phyloP scores from a whole-genome alignment of 225 moss, liverwort and hornwort species.

The Antitrichia curtipendula region DNA sequence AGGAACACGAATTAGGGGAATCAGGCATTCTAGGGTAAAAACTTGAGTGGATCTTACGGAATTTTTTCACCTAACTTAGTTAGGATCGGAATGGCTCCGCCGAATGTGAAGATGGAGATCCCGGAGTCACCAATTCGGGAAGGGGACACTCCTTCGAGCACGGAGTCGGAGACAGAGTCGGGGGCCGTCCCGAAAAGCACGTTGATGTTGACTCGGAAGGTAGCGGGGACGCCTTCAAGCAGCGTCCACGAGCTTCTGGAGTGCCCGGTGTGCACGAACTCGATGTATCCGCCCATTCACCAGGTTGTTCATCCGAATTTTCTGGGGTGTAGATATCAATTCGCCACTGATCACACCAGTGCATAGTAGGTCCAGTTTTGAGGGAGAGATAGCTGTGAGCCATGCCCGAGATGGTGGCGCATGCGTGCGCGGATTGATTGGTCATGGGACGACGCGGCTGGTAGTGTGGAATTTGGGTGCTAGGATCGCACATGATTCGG shows the following conservation, averaged over 20 bases:
- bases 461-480: neutral
- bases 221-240: slow-evolving; percentile 70
- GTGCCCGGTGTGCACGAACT: slow-evolving; percentile 99
- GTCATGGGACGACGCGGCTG: neutral
- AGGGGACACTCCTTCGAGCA: slow-evolving; percentile 85
- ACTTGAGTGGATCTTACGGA: neutral
- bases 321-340: neutral
- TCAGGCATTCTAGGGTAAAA: neutral
- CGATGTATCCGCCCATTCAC: slow-evolving; percentile 99
- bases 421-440: neutral
- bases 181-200: slow-evolving; percentile 68
- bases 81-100: slow-evolving; percentile 33
- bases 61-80: neutral
- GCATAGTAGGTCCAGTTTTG: neutral
- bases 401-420: neutral
- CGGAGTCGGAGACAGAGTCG: slow-evolving; percentile 71
- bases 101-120: slow-evolving; percentile 71
- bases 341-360: neutral
- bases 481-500: neutral
- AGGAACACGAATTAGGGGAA: neutral
- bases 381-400: neutral
- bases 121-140: slow-evolving; percentile 87
- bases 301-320: slow-evolving; percentile 45
- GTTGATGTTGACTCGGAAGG: slow-evolving; percentile 58
- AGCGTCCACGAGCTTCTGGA: slow-evolving; percentile 98